Evolutionary conservation across 805 yeast genomes (phyloP).

Genomic region (Wickerhamomyces bovis): DNA sequence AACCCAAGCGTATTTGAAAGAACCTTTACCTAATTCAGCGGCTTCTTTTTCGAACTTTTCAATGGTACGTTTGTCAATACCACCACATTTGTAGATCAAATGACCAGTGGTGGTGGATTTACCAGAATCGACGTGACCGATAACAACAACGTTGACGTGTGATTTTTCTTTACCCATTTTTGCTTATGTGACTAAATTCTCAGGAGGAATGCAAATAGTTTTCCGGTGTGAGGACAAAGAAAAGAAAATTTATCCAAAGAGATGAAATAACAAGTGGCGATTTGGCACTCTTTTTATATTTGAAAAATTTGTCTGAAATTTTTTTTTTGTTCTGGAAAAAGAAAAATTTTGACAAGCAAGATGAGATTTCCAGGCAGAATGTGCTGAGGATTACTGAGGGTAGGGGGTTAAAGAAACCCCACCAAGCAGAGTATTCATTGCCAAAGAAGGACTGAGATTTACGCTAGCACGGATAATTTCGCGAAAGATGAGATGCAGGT

Average conservation of each 20-base stretch:
- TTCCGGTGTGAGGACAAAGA: constrained; percentile 32
- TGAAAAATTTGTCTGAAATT: neutral
- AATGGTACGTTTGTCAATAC: constrained; percentile 97
- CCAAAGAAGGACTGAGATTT: neutral
- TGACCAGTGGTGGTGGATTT: constrained; percentile 99
- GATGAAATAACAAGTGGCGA: constrained; percentile 4
- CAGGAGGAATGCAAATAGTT: constrained; percentile 32
- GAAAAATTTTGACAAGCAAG: neutral
- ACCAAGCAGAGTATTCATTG: too few relatives aligned
- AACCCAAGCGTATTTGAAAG: constrained; percentile 98
- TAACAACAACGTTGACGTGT: constrained; percentile 99
- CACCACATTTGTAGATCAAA: constrained; percentile 99
- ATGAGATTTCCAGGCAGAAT: neutral
- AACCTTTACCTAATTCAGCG: constrained; percentile 96
- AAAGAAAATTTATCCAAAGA: constrained; percentile 5
- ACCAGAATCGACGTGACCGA: constrained; percentile 99
- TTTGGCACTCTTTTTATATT: neutral
- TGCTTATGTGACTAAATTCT: constrained; percentile 16
- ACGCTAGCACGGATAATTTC: neutral
- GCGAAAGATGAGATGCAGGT: neutral
- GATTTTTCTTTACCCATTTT: constrained; percentile 11
- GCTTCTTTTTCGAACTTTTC: constrained; percentile 99
- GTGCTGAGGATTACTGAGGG: neutral
- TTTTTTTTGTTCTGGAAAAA: neutral
- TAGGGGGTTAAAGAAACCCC: too few relatives aligned